phyloP scores from a whole-genome alignment of 108 stramenopile genomes.

The Nannochloropsis salina region DNA sequence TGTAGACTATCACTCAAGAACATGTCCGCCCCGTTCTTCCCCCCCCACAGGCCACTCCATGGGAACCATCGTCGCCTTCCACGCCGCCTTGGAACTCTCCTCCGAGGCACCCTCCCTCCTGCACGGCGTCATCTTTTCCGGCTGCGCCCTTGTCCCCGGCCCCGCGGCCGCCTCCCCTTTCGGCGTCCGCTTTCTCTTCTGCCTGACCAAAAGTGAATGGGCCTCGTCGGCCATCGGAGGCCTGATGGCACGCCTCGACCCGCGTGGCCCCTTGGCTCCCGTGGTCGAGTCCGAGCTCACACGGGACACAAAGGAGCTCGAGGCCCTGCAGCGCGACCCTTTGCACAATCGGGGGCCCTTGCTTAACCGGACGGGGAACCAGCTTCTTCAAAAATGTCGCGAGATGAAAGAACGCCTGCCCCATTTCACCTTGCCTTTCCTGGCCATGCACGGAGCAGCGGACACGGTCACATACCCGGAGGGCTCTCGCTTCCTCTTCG shows the following conservation, averaged over 20 bases:
- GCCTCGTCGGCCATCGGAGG: background rate
- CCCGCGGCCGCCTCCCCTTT: background rate
- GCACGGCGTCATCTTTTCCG: background rate
- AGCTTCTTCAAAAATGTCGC: background rate
- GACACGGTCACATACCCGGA: background rate
- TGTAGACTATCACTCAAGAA: background rate
- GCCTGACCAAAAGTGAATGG: background rate
- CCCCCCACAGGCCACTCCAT: background rate
- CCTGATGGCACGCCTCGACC: background rate
- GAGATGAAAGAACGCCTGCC: conserved; percentile 13
- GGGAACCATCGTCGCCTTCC: conserved; percentile 12
- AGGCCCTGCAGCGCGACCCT: background rate
- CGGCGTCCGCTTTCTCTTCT: conserved; percentile 1
- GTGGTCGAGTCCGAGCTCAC: background rate
- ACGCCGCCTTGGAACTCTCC: conserved; percentile 6
- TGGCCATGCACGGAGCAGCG: conserved; percentile 6
- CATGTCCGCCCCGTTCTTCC: background rate
- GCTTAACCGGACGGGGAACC: background rate
- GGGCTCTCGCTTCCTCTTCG: background rate
- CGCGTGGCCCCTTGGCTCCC: background rate
- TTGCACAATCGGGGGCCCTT: background rate
- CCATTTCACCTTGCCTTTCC: background rate
- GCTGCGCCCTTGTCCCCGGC: background rate
- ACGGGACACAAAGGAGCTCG: background rate
- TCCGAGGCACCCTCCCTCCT: background rate